Evolutionary conservation across 75 land plant genomes (phyloP), one percentile per base, ranked within the genome.

Genomic region (Picea glauca): DNA sequence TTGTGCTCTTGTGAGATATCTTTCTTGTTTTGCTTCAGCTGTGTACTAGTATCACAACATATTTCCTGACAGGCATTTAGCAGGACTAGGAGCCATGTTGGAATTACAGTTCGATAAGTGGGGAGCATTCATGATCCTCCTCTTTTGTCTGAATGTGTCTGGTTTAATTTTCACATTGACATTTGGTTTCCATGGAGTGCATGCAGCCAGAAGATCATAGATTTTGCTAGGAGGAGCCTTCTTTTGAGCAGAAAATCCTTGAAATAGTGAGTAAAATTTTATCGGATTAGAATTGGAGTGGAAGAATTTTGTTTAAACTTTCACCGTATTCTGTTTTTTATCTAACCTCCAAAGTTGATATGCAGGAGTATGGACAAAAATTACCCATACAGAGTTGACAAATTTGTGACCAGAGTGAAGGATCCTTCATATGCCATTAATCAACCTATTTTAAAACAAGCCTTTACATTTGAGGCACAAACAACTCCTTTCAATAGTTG

Each of bases 401-500:
- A 38, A 70, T 38, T 70, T 40, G 50, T 18, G 31, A 40, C 3
- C 20, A 5, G 6, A 40, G 9, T 40, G 17, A n/a, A 17, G 23
- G 50, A 70, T 5, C 8, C 73, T 70, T 40, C 35, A 9, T 23
- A 18, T 70, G 54, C 73, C 35, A 7, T 46, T 0, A 46, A 46
- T 46, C 7, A 46, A 46, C 76, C n/a, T 54, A 57, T 77, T 61
- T 7, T 62, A n/a, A 63, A 88, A 82, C 87, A 96, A 78, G 91
- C 88, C 13, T 96, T 85, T 75, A 88, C 96, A 59, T 96, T 89
- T 78, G 79, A 84, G 9, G 85, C 83, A 43, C 76, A 83, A 63
- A 54, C 78, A 12, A 93, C 92, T 33, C 99, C 98, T 58, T 96
- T 96, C 78, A 83, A 82, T 26, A 94, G 93, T 78, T 96, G 99